phyloP scores from a whole-genome alignment of 2,329 filamentous ascomycete genomes.

The Epichloe brachyelytri region DNA sequence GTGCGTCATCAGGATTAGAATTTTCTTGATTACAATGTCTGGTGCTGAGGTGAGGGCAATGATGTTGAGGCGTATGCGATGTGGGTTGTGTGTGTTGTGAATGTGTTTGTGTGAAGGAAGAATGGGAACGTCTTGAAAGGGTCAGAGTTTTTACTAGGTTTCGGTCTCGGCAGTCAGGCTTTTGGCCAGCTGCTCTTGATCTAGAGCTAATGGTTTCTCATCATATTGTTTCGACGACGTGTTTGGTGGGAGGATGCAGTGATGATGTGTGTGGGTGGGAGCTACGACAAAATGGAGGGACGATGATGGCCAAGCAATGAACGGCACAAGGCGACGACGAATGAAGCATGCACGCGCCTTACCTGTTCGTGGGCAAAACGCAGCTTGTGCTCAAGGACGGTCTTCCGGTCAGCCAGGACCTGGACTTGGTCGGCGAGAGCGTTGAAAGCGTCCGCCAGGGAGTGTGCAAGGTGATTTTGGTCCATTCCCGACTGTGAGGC shows the following conservation, averaged over 20 bases:
- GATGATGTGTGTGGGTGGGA: neutral
- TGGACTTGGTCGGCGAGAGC: constrained; percentile 53
- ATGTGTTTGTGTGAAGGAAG: neutral
- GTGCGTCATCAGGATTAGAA: neutral
- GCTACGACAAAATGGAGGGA: constrained; percentile 1
- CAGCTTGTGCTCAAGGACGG: constrained; percentile 53
- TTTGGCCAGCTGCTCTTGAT: constrained; percentile 53
- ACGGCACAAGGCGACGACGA: neutral
- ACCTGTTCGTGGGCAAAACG: constrained; percentile 56
- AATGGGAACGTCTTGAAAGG: constrained; percentile 9
- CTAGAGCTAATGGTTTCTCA: constrained; percentile 61
- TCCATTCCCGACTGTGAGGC: constrained; percentile 19
- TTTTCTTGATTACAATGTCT: neutral
- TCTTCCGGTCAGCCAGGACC: constrained; percentile 48
- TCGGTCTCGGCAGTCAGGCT: constrained; percentile 45
- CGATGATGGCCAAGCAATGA: neutral
- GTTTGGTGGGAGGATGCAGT: constrained; percentile 5
- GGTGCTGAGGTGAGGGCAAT: neutral
- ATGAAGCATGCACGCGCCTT: constrained; percentile 17
- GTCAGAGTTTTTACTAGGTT: constrained; percentile 24
- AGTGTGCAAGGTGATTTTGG: constrained; percentile 34
- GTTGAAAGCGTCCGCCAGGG: constrained; percentile 51
- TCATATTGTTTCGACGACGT: constrained; percentile 19
- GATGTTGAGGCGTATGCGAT: neutral
- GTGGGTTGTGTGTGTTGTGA: neutral